Evolutionary conservation across 2,329 filamentous ascomycete genomes (phyloP).

Genomic region (Mycosphaerella sp.): DNA sequence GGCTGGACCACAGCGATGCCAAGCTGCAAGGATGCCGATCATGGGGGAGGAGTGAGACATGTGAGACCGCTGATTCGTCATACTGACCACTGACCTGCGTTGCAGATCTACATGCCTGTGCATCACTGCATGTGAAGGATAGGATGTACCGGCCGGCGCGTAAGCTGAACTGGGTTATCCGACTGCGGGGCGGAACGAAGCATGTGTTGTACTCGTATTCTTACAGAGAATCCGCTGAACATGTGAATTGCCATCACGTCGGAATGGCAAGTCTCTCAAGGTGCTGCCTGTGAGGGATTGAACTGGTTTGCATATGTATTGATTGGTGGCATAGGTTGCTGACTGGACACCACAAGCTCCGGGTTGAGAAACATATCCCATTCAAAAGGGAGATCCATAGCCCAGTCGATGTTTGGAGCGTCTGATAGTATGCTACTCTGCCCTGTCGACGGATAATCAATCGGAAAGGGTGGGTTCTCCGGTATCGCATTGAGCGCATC

Average conservation of each 20-base stretch:
- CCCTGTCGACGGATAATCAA: conserved; percentile 28
- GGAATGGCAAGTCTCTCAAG: neutral
- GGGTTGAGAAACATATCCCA: conserved; percentile 35
- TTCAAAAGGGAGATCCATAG: conserved; percentile 32
- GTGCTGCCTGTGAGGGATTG: conserved; percentile 9
- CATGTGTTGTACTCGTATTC: neutral
- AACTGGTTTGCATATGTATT: conserved; percentile 21
- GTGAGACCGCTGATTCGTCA: conserved; percentile 14
- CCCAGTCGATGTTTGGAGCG: conserved; percentile 31
- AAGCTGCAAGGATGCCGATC: conserved; percentile 20
- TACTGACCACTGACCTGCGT: conserved; percentile 8
- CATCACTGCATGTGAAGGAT: conserved; percentile 6
- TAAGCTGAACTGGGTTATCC: conserved; percentile 11
- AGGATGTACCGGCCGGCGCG: conserved; percentile 6
- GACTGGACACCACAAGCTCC: conserved; percentile 29
- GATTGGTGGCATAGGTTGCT: conserved; percentile 21
- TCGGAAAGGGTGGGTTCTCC: conserved; percentile 24
- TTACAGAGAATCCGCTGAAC: neutral
- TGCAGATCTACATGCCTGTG: conserved; percentile 17
- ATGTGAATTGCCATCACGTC: neutral
- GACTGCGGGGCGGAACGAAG: neutral
- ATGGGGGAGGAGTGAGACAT: conserved; percentile 10
- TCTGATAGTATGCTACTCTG: conserved; percentile 27
- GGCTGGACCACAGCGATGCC: conserved; percentile 6
- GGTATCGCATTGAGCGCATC: conserved; percentile 28